phyloP scores from a whole-genome alignment of 2,329 filamentous ascomycete species.

The Fusarium austroafricanum region DNA sequence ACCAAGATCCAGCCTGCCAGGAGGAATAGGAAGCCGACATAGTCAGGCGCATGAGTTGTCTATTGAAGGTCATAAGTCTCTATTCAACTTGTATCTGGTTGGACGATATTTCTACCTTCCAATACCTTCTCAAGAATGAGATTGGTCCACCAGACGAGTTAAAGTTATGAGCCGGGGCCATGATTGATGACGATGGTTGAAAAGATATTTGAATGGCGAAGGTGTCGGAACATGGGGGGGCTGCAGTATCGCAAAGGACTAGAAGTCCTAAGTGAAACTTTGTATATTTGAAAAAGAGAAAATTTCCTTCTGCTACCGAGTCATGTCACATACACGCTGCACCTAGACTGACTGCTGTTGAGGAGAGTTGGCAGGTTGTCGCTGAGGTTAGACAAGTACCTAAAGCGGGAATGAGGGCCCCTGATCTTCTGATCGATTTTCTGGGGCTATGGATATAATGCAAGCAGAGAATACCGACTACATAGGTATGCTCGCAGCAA shows the following conservation, averaged over 20 bases:
- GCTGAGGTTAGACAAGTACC: slow-evolving; percentile 19
- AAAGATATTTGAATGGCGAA: slow-evolving; percentile 4
- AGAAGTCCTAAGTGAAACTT: not conserved
- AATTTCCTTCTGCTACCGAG: not conserved
- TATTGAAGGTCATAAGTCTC: slow-evolving; percentile 48
- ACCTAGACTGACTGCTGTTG: not conserved
- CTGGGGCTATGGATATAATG: slow-evolving; percentile 11
- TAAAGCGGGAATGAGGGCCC: slow-evolving; percentile 14
- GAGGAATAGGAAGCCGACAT: slow-evolving; percentile 81
- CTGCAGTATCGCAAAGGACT: not conserved
- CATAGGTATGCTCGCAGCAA: too few relatives aligned
- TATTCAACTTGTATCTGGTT: not conserved
- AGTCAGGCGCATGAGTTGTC: slow-evolving; percentile 90
- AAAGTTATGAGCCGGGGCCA: slow-evolving; percentile 44
- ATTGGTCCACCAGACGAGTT: slow-evolving; percentile 36
- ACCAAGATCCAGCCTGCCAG: slow-evolving; percentile 74
- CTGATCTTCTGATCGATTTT: slow-evolving; percentile 16
- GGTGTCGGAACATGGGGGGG: slow-evolving; percentile 24
- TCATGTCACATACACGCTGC: not conserved
- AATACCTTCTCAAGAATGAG: slow-evolving; percentile 56
- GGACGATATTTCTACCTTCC: slow-evolving; percentile 54
- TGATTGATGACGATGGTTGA: slow-evolving; percentile 22
- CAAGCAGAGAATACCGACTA: not conserved
- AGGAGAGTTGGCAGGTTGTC: slow-evolving; percentile 21
- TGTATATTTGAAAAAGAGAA: not conserved